Evolutionary conservation across 2,329 filamentous ascomycete genomes (phyloP), one percentile per base, ranked within the genome.

Genomic region (Apiospora rasikravindrae): DNA sequence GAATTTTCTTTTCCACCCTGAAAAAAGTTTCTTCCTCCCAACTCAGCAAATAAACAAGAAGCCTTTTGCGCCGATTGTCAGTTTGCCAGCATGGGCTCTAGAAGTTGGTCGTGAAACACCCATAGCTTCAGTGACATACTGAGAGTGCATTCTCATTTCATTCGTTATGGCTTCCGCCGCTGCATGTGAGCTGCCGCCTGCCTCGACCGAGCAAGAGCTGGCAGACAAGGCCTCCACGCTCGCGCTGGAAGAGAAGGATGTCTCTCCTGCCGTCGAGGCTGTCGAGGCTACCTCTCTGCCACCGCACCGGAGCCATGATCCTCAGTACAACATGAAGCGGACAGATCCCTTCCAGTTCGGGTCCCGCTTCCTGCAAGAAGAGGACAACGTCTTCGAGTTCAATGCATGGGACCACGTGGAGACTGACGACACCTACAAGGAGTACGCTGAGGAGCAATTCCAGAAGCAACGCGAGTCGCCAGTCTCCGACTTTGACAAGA

Each of bases 361-460:
- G 73, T 96, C 94, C 67, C 94, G 96, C 73, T 93, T 89, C 79
- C 90, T 99, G 69, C 91, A 93, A 78, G 88, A 96, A 81, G 90
- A 91, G 80, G 95, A 98, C 84, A 89, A 98, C 81, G 94, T 97
- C 78, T 99, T 96, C 84, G 93, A 97, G 82, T 98, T 96, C 89
- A 99, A 99, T 83, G 96, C 96, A 49, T 99, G 96, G 96, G 96
- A 99, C 82, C 96, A 99, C 81, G 96, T 98, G 80, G 92, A 96
- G 83, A 95, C 95, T 81, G 96, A 98, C 84, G 91, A 94, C 77
- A 88, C 91, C 53, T 98, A 98, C 87, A 92, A 92, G 80, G 90
- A 93, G 80, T 98, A 96, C 82, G 92, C 95, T 73, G 91, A 95
- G 83, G 84, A 91, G 79, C 96, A 98, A 84, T 96, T 93, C 80